These are phyloP conservation scores for Globisporangium okanoganense DNA, from an alignment of 352 stramenopile genomes.

Conservation along the genomic window DNA sequence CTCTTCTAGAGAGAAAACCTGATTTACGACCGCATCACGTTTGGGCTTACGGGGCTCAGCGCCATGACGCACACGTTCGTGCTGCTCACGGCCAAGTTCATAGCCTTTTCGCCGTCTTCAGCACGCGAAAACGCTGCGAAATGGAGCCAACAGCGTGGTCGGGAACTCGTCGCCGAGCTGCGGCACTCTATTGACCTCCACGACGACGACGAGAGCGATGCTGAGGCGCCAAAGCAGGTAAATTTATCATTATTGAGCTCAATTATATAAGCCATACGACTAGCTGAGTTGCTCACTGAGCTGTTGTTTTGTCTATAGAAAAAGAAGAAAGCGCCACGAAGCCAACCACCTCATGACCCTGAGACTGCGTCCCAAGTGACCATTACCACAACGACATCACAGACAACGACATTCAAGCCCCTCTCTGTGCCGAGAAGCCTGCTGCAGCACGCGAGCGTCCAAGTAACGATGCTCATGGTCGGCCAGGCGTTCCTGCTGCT, in stretches of 20 bases:
- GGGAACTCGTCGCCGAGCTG: slow-evolving; percentile 6
- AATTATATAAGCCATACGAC: too few relatives aligned
- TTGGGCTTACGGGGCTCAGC: slow-evolving; percentile 26
- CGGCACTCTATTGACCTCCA: slow-evolving; percentile 1
- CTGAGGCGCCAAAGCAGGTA: background rate
- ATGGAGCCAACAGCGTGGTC: slow-evolving; percentile 2
- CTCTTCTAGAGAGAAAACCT: slow-evolving; percentile 11
- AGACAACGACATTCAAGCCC: background rate
- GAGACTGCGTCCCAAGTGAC: background rate
- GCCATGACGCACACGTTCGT: slow-evolving; percentile 30
- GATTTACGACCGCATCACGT: slow-evolving; percentile 36
- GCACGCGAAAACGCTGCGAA: background rate
- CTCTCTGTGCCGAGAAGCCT: background rate
- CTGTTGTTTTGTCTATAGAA: background rate
- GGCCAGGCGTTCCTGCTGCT: slow-evolving; percentile 31
- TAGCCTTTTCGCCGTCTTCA: slow-evolving; percentile 11
- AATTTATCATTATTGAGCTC: too few relatives aligned
- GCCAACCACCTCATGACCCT: background rate
- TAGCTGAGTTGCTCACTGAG: background rate
- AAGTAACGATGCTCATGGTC: slow-evolving; percentile 23
- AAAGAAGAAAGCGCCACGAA: slow-evolving; percentile 4
- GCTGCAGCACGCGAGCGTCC: slow-evolving; percentile 19
- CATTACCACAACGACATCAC: background rate
- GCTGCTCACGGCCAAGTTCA: slow-evolving; percentile 25
- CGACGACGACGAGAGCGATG: background rate